Evolutionary conservation across 108 stramenopile species (phyloP), one percentile per base, ranked within the genome.

Genomic region (Skeletonema grethae): DNA sequence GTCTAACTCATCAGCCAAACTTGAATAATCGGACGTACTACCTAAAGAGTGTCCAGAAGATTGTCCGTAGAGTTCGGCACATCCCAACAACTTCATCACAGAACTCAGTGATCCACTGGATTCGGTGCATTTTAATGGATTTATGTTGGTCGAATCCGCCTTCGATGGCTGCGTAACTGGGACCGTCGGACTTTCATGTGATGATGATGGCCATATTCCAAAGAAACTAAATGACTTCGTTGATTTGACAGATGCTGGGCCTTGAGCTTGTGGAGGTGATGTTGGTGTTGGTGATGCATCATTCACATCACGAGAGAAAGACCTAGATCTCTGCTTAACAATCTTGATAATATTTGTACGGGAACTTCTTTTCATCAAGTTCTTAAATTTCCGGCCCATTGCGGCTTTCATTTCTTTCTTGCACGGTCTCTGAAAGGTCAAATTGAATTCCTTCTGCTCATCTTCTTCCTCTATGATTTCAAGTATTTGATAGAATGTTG

Each of bases 391-490:
- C 5, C 15, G 41, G 15, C 41, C 41, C 41, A 43, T 43, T n/a
- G 41, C 41, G 15, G 41, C 41, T 43, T 79, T 76, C 56, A 80
- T 79, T 20, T 77, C 41, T 43, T 43, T 43, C 15, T 15, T 43
- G 41, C 15, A 2, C 10, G 3, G 41, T n/a, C 41, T 43, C 13
- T 5, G 15, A 4, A 43, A n/a, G 15, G 15, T n/a, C 41, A 43
- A n/a, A 43, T 43, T 43, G 15, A 43, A 43, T n/a, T 15, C 15
- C 2, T 43, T 43, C 41, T 43, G 13, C 0, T 43, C 41, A 3
- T 43, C 41, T 15, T 43, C 41, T 10, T 43, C 41, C 15, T 13
- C 15, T 13, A 43, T 43, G 15, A 43, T n/a, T 15, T 43, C 41
- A 15, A 43, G 15, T n/a, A 43, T 43, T 43, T 43, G 15, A 43